Conservation (phyloP, 768 basidiomycete genomes). For the Cubamyces lactineus region DNA sequence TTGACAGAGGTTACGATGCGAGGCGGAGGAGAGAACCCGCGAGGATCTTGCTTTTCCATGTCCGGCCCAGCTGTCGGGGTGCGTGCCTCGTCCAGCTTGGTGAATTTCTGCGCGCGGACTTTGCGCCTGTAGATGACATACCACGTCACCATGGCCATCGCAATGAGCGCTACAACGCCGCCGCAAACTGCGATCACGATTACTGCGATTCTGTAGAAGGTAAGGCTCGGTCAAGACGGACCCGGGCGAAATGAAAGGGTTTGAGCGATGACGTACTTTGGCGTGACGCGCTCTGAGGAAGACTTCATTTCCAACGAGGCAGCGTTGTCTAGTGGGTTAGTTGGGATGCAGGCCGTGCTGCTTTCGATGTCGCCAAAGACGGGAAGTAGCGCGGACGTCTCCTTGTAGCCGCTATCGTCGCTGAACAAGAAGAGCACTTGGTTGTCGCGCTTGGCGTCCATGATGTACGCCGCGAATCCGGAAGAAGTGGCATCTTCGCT, state of each 20-base stretch:
- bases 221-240: neutral
- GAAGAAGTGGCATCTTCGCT: constrained; percentile 25
- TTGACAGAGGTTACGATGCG: constrained; percentile 9
- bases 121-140: constrained; percentile 42
- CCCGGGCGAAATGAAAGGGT: neutral
- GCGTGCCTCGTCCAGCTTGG: constrained; percentile 10
- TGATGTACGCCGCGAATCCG: constrained; percentile 47
- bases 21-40: constrained; percentile 5
- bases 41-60: constrained; percentile 13
- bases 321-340: constrained; percentile 10
- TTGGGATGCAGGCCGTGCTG: constrained; percentile 33
- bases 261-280: constrained; percentile 1
- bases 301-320: constrained; percentile 1
- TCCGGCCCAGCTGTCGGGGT: constrained; percentile 5
- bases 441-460: constrained; percentile 42
- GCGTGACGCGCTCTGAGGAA: neutral
- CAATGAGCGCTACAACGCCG: constrained; percentile 45
- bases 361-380: constrained; percentile 37
- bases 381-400: constrained; percentile 48
- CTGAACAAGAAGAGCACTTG: constrained; percentile 50
- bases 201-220: constrained; percentile 42
- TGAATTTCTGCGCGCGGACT: constrained; percentile 35
- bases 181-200: constrained; percentile 47
- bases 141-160: constrained; percentile 48
- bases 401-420: constrained; percentile 42